Base-by-base conservation (phyloP, 2,329 filamentous ascomycete species). In the Alternaria solani region DNA sequence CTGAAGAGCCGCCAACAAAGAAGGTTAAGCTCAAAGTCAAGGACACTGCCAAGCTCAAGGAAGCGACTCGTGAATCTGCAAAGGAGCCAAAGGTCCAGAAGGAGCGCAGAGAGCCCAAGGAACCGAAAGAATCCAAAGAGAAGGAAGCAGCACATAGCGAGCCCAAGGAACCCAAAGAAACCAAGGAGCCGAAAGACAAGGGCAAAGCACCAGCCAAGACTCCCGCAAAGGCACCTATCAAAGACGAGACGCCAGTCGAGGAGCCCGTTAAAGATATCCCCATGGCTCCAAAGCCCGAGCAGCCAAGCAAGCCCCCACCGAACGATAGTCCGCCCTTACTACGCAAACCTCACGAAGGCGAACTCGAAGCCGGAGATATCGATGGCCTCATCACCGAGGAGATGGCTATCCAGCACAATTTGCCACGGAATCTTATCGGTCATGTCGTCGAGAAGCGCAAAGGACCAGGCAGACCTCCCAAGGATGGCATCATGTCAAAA, bases 401-500 rank as follows among this genome's bases (percentile, higher is more conserved):
- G 64, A 79, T 78, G 66, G 75, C 76, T 43, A 75, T 78, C 28
- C 79, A 79, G 53, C 80, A 82, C 68, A 73, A 74, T 26, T 66
- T 80, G 9, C 76, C 77, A n/a, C 58, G 68, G 14, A 70, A 69
- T 16, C 70, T 76, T 20, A 71, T 79, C 28, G 78, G 83, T 6
- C 78, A 87, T 30, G 85, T 87, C 28, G 67, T 78, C 9, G 74
- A 75, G 55, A 90, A 87, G 78, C 89, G 90, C 64, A 88, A 91
- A 67, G 91, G 91, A 14, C 91, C 91, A 9, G 91, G 91, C n/a
- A 83, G 91, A 54, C 91, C 91, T 20, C 91, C 91, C 0, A 94
- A 94, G 80, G 91, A 94, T 71, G 91, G 91, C 28, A 86, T 93
- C 73, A 92, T 93, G 87, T 94, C 91, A 1, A 93, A 93, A 78